Evolutionary conservation across 2,329 filamentous ascomycete species (phyloP).

Genomic region (Samsoniella hepiali): DNA sequence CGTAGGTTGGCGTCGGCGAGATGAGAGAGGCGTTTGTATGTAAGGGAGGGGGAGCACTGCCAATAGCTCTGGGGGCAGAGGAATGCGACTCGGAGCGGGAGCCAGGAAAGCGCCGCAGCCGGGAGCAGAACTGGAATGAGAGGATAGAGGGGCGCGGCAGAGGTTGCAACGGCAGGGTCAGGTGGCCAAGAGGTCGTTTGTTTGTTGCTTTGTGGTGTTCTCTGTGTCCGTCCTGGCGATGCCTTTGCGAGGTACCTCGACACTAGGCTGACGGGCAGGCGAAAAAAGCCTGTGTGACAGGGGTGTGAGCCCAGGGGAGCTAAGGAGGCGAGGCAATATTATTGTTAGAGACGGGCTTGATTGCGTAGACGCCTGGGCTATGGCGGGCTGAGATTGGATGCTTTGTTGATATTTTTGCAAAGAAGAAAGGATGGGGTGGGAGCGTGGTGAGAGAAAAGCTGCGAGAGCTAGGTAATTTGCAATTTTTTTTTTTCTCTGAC

Average conservation of each 20-base stretch:
- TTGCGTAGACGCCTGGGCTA: neutral
- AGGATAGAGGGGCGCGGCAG: slow-evolving; percentile 3
- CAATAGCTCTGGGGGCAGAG: neutral
- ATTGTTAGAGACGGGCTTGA: neutral
- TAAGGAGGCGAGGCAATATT: neutral
- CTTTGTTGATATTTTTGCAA: slow-evolving; percentile 11
- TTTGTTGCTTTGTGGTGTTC: neutral
- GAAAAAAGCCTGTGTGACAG: slow-evolving; percentile 2
- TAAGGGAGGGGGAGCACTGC: neutral
- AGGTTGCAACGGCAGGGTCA: slow-evolving; percentile 11
- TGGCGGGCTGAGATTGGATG: neutral
- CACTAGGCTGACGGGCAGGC: neutral
- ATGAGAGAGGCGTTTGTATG: slow-evolving; percentile 10
- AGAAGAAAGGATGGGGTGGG: neutral
- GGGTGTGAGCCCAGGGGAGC: slow-evolving; percentile 1
- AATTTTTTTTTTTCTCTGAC: neutral
- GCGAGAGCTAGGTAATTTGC: neutral
- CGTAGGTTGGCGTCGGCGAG: slow-evolving; percentile 1
- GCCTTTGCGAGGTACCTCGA: neutral
- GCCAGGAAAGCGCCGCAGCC: neutral
- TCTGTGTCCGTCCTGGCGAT: neutral
- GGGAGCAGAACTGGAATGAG: slow-evolving; percentile 1
- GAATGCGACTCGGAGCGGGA: neutral
- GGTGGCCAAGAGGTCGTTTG: neutral
- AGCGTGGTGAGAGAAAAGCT: neutral